Evolutionary conservation across 305 asterid species (phyloP).

Genomic region (Rubia peregrina): DNA sequence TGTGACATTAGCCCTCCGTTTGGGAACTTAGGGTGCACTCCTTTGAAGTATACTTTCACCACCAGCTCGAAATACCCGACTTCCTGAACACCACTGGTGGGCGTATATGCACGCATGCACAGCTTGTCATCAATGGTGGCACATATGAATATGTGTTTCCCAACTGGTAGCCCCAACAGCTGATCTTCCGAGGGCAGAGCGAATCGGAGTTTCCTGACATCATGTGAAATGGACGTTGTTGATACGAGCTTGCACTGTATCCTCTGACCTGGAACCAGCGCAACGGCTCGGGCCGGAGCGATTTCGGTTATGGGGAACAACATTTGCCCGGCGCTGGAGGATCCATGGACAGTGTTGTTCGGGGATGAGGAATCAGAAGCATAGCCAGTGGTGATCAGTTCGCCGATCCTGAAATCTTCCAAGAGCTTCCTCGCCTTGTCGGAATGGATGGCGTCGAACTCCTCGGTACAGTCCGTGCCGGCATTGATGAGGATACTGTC

Average conservation of each 20-base stretch:
- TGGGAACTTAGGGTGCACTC: conserved; percentile 62
- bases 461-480: conserved; percentile 87
- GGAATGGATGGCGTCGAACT: conserved; percentile 86
- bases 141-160: conserved; percentile 73
- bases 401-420: conserved; percentile 74
- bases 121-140: conserved; percentile 58
- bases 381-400: conserved; percentile 59
- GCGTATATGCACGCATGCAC: conserved; percentile 93
- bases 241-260: conserved; percentile 62
- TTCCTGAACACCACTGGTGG: conserved; percentile 49
- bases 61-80: conserved; percentile 74
- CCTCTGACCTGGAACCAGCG: conserved; percentile 58
- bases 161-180: conserved; percentile 65
- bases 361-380: conserved; percentile 60
- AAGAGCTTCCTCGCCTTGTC: conserved; percentile 66
- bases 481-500: conserved; percentile 89
- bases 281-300: conserved; percentile 27
- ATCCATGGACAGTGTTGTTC: conserved; percentile 60
- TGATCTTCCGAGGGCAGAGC: conserved; percentile 64
- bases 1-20: conserved; percentile 89
- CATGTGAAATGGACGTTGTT: conserved; percentile 53
- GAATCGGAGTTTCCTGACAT: conserved; percentile 53
- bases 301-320: conserved; percentile 53
- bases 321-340: conserved; percentile 22
- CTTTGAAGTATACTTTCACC: conserved; percentile 62